Base-by-base conservation (phyloP, 352 stramenopile species). In the Blastocystis sp. region DNA sequence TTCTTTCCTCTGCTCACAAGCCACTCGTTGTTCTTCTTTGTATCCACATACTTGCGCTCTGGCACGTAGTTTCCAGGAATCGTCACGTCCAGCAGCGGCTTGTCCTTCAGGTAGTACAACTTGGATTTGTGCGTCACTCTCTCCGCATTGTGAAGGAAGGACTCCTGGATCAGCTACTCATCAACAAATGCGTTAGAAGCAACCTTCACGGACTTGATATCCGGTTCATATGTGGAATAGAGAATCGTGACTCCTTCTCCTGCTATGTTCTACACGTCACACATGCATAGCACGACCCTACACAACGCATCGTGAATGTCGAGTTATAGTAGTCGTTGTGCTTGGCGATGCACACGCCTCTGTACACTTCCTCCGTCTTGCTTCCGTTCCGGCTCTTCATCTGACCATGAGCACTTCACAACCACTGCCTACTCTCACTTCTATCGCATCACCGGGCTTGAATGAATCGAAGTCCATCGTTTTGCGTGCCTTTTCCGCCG, bases 311-410 rank as follows among this genome's bases (percentile, higher is more conserved):
- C 1, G 74, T 85, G 41, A 85, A 85, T 2, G 74, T 85, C 41
- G 74, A 85, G 50, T 85, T 85, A 24, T 85, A 85, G 50, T 85
- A 85, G 66, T 85, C 74, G 41, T 85, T 85, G 74, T 85, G 74
- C 61, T 85, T 85, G 9, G 74, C 74, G 26, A 85, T 69, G 61
- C 74, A 85, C 13, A 85, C 39, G 16, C 74, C 74, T 69, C 74
- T 4, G 55, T 69, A 85, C 31, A 85, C 74, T 45, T 85, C 74
- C 45, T 85, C 74, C 0, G 50, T 67, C 45, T 69, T 66, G 37
- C 74, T 67, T 9, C 60, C 74, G 41, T 62, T 62, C 26, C 74
- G 31, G 50, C 31, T 41, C 33, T 69, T 85, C 74, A 85, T 85
- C 74, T 85, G 45, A 16, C 41, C 29, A 51, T 85, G 26, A 67